Evolutionary conservation across 2,329 filamentous ascomycete species (phyloP), one percentile per base, ranked within the genome.

Genomic region (Aureobasidium sp.): DNA sequence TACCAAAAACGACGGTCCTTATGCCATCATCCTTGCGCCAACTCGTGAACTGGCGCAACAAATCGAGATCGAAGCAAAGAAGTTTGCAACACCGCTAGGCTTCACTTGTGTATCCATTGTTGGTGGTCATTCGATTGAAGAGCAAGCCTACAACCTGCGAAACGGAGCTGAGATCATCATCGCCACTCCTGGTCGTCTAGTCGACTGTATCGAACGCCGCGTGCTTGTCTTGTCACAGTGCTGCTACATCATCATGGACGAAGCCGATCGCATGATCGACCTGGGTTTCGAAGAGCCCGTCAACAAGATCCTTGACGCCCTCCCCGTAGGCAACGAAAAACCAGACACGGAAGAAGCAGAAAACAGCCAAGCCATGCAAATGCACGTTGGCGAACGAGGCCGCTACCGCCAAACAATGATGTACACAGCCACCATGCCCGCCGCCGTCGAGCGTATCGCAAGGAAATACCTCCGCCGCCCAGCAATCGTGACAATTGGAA

Each of bases 361-460:
- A 74, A 84, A 97, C 71, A 81, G 89, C 0, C 79, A 83, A 62
- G 85, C 87, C n/a, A 97, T 97, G 93, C 87, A 86, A 68, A 82
- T 85, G 62, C 88, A 89, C 69, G 77, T 96, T 1, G 86, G 87
- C 59, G 85, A 85, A 19, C 85, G 85, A 67, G 88, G 91, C 69
- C 83, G 89, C 24, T 97, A 97, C 77, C 82, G 94, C 63, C 93
- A 99, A 75, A 99, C 94, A 0, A 99, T 99, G 94, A 99, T 99
- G 94, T 99, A 97, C 84, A 97, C 94, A 66, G 94, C 94, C 59
- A 99, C 94, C 31, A 99, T 99, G 94, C 92, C 94, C 1, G 78
- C 89, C 0, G 85, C 89, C 0, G 90, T 99, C 17, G 94, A 99
- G 73, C 89, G 90, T 65, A 97, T 99, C 66, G 94, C 94, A n/a